Evolutionary conservation across 345 rosid species (phyloP).

Genomic region (Moricandia moricandioides): DNA sequence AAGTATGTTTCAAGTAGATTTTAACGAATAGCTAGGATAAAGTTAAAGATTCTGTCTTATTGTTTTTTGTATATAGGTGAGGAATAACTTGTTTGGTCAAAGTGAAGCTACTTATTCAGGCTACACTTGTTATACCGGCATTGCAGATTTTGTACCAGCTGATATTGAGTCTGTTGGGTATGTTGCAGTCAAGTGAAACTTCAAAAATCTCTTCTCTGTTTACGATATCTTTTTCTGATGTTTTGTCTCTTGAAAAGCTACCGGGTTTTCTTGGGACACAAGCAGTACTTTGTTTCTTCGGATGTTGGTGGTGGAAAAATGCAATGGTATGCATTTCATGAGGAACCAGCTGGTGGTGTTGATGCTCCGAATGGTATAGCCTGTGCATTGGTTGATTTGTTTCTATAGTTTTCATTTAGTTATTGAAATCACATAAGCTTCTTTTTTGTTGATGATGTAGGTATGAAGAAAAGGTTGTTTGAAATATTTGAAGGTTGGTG

Average conservation of each 20-base stretch:
- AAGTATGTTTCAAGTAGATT: constrained; percentile 42
- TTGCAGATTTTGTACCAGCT: constrained; percentile 87
- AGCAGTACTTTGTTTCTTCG: constrained; percentile 92
- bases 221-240: not conserved
- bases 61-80: constrained; percentile 52
- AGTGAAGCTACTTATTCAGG: constrained; percentile 74
- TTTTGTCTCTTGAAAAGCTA: constrained; percentile 46
- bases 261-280: constrained; percentile 93
- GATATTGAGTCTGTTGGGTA: constrained; percentile 94
- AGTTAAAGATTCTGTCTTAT: not conserved
- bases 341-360: constrained; percentile 75
- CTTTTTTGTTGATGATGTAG: constrained; percentile 35
- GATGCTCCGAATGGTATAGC: constrained; percentile 59
- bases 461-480: constrained; percentile 75
- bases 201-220: constrained; percentile 5
- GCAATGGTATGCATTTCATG: constrained; percentile 97
- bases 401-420: constrained; percentile 14
- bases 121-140: constrained; percentile 93
- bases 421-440: not conserved
- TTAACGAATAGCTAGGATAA: not conserved
- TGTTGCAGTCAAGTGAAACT: not conserved
- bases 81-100: constrained; percentile 73
- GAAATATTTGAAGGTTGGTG: constrained; percentile 91
- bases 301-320: constrained; percentile 98
- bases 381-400: constrained; percentile 8